These are phyloP conservation scores for Cantharellus anzutake DNA, from an alignment of 768 basidiomycete genomes.

Conservation along the genomic window DNA sequence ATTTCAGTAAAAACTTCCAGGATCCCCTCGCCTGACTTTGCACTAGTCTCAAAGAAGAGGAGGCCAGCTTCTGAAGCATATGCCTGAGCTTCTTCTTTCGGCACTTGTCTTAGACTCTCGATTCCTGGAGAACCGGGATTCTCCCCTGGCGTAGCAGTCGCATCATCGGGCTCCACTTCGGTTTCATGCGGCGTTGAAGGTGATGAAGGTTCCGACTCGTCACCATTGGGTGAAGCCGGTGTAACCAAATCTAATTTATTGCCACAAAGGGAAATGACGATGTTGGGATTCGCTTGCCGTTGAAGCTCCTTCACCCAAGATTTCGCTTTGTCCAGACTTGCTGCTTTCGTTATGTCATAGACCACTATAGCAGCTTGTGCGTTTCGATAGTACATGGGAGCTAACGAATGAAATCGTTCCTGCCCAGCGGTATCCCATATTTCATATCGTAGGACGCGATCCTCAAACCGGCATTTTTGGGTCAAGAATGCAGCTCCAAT, in stretches of 20 bases:
- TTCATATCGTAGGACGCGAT: slow-evolving; percentile 83
- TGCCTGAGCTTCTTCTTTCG: slow-evolving; percentile 85
- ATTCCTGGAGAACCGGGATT: slow-evolving; percentile 26
- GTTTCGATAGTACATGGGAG: slow-evolving; percentile 98
- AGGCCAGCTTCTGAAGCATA: slow-evolving; percentile 91
- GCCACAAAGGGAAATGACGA: slow-evolving; percentile 93
- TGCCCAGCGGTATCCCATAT: slow-evolving; percentile 96
- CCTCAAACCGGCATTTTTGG: slow-evolving; percentile 89
- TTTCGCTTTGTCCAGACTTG: slow-evolving; percentile 94
- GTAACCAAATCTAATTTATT: slow-evolving; percentile 86
- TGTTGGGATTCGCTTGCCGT: slow-evolving; percentile 96
- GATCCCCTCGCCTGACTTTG: slow-evolving; percentile 90
- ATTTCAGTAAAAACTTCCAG: slow-evolving; percentile 98
- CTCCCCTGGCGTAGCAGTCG: slow-evolving; percentile 73
- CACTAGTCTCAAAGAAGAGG: slow-evolving; percentile 93
- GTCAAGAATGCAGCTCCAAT: slow-evolving; percentile 94
- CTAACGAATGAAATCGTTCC: slow-evolving; percentile 95
- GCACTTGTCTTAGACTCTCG: slow-evolving; percentile 73
- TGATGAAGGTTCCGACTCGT: slow-evolving; percentile 23
- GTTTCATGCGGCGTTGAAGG: slow-evolving; percentile 35
- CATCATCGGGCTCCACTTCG: slow-evolving; percentile 83
- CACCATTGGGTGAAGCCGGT: slow-evolving; percentile 12
- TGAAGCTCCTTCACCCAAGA: slow-evolving; percentile 99
- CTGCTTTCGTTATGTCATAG: slow-evolving; percentile 91
- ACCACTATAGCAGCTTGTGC: slow-evolving; percentile 97